Evolutionary conservation across 2,329 filamentous ascomycete genomes (phyloP), one percentile per base, ranked within the genome.

Genomic region (Aspergillus brasiliensis): DNA sequence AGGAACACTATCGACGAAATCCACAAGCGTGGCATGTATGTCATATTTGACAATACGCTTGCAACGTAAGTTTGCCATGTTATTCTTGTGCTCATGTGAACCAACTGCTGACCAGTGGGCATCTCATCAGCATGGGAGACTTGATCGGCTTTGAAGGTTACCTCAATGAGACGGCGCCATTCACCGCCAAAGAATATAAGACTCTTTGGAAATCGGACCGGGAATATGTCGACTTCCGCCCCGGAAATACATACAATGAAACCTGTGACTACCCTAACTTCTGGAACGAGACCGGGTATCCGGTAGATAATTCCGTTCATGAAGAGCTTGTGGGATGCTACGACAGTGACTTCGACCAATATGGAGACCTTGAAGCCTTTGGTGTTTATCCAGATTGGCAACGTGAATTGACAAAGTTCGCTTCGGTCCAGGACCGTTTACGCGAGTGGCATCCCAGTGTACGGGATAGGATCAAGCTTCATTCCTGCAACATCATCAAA

Each of bases 11-110:
- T 89, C 55, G 75, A 81, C 8, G 85, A 85, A 51, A 86, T 89
- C n/a, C 87, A 89, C 66, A 72, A 73, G 2, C 79, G 84, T 28
- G 83, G 80, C 56, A 89, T 89, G 86, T 88, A 88, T 74, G 84
- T 89, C 42, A 76, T 89, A 31, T 73, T 89, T 60, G 87, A 89
- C 69, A 88, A 88, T 67, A 89, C 87, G 2, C 81, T 89, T 70
- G 82, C 84, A 48, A 89, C 86, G 78, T 82, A 73, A 77, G 80
- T 75, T 15, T 47, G 7, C 11, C 8, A 10, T 37, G 3, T 10
- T 28, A 31, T 25, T 13, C 10, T 10, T 27, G 52, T 15, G 27
- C 23, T 5, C 3, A 27, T 23, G 27, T 46, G 8, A 34, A 34
- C 3, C 44, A 27, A 3, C 8, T 34, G 8, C 40, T 53, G 40